Percentiles rank a stretch among this genome's conserved stretches.
These are phyloP conservation scores for Tuber microsphaerosporum DNA, from an alignment of 495 filamentous ascomycete species.

Conservation along the genomic window DNA sequence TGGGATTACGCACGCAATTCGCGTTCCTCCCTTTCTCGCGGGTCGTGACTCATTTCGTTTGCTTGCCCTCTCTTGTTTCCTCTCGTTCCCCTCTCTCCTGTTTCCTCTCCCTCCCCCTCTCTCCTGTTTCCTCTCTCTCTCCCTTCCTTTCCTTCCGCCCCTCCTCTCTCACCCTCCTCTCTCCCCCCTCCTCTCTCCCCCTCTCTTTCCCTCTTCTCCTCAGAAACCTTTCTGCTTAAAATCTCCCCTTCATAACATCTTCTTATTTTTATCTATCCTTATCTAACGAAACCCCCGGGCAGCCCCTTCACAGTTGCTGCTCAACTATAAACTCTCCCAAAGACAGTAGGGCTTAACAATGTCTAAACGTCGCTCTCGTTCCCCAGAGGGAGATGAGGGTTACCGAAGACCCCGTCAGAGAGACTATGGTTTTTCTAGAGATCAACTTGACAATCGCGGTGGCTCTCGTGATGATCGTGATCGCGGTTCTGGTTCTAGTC, in stretches of 20 bases:
- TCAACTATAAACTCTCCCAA: not conserved
- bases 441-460: not conserved
- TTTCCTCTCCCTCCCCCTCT: not conserved
- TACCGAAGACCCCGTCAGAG: not conserved
- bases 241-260: not conserved
- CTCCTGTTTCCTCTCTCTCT: not conserved
- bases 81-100: not conserved
- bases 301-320: not conserved
- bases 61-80: not conserved
- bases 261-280: not conserved
- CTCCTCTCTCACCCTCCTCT: no score
- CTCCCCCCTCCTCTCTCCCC: not conserved
- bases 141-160: not conserved
- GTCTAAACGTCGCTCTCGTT: slow-evolving; percentile 22
- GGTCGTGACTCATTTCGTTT: not conserved
- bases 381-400: slow-evolving; percentile 10
- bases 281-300: not conserved
- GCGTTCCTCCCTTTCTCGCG: not conserved
- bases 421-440: not conserved
- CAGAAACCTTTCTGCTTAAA: not conserved
- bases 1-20: not conserved
- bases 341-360: not conserved
- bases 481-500: slow-evolving; percentile 4
- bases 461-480: slow-evolving; percentile 7
- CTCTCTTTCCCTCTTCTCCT: not conserved